Conservation (phyloP, 192 early-diverging fungal species). For the Polychytrium aggregatum region DNA sequence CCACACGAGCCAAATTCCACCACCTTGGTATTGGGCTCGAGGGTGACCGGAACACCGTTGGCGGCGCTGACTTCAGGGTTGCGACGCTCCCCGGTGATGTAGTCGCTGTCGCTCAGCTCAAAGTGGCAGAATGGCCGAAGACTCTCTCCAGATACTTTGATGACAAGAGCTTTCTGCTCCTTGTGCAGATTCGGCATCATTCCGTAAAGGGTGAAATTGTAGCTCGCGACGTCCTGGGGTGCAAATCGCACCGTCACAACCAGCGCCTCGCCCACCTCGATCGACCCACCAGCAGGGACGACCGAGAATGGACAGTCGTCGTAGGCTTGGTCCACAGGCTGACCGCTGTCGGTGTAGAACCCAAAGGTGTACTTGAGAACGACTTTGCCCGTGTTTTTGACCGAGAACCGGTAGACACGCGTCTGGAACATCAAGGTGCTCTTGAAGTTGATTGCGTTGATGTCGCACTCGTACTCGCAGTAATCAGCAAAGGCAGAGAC, state of each 20-base stretch:
- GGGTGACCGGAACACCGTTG: constrained; percentile 21
- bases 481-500: constrained; percentile 40
- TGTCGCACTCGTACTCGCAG: constrained; percentile 37
- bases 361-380: constrained; percentile 21
- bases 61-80: constrained; percentile 15
- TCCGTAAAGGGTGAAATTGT: constrained; percentile 7
- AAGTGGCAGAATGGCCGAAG: constrained; percentile 54
- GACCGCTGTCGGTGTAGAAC: constrained; percentile 20
- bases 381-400: constrained; percentile 40
- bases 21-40: constrained; percentile 38
- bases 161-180: constrained; percentile 22
- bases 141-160: constrained; percentile 27
- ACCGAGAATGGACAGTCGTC: constrained; percentile 38
- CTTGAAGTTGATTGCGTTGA: constrained; percentile 35
- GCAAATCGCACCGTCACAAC: constrained; percentile 32
- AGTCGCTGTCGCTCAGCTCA: constrained; percentile 49
- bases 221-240: constrained; percentile 37
- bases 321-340: constrained; percentile 4
- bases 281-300: constrained; percentile 17
- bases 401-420: constrained; percentile 25
- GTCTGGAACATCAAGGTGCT: constrained; percentile 49
- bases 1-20: constrained; percentile 47
- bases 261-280: constrained; percentile 27
- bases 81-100: constrained; percentile 29
- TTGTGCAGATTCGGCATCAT: constrained; percentile 34